Conservation (phyloP, 1,284 basidiomycete genomes). For the Malassezia yamatoensis region DNA sequence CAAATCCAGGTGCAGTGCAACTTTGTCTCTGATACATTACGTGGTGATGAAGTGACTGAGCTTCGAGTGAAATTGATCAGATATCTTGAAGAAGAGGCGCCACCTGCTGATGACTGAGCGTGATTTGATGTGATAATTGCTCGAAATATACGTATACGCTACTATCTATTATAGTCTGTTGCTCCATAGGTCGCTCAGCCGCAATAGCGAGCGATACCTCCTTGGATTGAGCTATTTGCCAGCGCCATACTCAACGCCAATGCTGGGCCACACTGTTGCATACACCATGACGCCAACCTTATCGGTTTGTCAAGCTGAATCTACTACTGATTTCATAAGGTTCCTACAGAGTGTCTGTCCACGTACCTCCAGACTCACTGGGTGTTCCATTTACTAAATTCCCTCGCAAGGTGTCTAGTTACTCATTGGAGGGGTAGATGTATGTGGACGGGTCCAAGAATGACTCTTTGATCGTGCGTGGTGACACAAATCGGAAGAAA, state of each 20-base stretch:
- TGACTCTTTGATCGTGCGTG: conserved; percentile 91
- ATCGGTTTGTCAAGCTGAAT: too few species aligned
- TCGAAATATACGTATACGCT: neutral
- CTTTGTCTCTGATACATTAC: conserved; percentile 78
- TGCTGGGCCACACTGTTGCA: too few species aligned
- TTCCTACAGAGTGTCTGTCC: too few species aligned
- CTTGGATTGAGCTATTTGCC: too few species aligned
- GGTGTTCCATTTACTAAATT: too few species aligned
- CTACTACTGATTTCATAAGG: too few species aligned
- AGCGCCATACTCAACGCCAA: too few species aligned
- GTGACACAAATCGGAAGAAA: conserved; percentile 53
- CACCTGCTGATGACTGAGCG: conserved; percentile 46
- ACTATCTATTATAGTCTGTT: too few species aligned
- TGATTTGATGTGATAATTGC: neutral
- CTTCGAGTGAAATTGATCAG: conserved; percentile 80
- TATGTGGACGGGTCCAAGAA: conserved; percentile 34
- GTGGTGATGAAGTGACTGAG: conserved; percentile 89
- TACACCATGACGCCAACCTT: too few species aligned
- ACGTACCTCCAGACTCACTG: too few species aligned
- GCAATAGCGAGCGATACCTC: too few species aligned
- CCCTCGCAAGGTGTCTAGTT: neutral
- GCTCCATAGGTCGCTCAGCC: too few species aligned
- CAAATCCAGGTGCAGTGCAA: conserved; percentile 89
- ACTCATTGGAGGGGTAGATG: conserved; percentile 42
- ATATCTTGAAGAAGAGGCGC: conserved; percentile 79